Conservation (phyloP, 2,329 filamentous ascomycete genomes). For the Sclerotinia nivalis region DNA sequence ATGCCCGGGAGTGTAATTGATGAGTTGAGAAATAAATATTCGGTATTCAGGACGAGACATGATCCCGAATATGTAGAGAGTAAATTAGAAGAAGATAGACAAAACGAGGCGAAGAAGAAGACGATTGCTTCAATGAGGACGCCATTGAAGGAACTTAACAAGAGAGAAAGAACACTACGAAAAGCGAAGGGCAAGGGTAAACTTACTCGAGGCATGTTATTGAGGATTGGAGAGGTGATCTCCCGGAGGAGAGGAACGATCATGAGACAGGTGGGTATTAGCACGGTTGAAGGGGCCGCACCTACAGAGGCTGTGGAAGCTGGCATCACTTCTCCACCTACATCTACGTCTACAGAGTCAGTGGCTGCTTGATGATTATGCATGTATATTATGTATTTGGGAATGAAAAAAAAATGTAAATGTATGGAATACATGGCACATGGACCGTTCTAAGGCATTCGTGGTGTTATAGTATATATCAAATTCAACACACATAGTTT, state of each 20-base stretch:
- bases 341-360: constrained; percentile 19
- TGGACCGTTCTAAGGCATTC: constrained; percentile 26
- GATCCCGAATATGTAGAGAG: constrained; percentile 69
- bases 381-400: constrained; percentile 38
- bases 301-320: background rate
- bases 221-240: constrained; percentile 41
- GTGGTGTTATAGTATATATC: constrained; percentile 32
- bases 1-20: constrained; percentile 79
- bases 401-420: constrained; percentile 23
- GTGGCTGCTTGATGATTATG: constrained; percentile 27
- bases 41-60: constrained; percentile 77
- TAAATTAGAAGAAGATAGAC: constrained; percentile 61
- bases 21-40: constrained; percentile 83
- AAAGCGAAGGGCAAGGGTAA: constrained; percentile 39
- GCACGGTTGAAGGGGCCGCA: background rate
- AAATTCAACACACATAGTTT: constrained; percentile 25
- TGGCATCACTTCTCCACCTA: background rate
- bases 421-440: constrained; percentile 17
- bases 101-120: constrained; percentile 42
- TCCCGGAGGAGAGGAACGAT: constrained; percentile 34
- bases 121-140: constrained; percentile 37
- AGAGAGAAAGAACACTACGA: constrained; percentile 35
- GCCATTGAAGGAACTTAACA: constrained; percentile 40
- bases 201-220: constrained; percentile 39
- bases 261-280: constrained; percentile 30